Base-by-base conservation (phyloP, 2,329 filamentous ascomycete genomes). In the Westerdykella ornata region DNA sequence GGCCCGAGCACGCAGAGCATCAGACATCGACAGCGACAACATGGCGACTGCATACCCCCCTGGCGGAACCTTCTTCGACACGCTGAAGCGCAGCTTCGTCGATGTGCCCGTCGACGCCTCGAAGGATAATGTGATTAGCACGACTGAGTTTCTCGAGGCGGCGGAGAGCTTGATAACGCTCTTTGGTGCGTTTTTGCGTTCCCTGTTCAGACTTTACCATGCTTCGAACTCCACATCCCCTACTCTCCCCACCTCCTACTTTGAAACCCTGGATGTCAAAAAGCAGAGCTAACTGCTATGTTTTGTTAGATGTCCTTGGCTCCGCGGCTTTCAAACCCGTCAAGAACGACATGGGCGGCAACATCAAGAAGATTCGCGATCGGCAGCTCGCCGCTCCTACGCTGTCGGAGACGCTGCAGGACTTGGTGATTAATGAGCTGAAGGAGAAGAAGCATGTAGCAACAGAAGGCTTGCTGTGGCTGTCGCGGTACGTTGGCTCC, bases 321-420 rank as follows among this genome's bases (percentile, higher is more conserved):
- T 76, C 73, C 34, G 78, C 84, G 26, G 88, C 89, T 51, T 97
- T 98, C 71, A 80, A 76, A 41, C 85, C 87, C 18, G 90, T 97
- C 64, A 96, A 95, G 78, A 84, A 71, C 54, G 92, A 98, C 69
- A 85, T 98, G 73, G 68, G 80, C 37, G 86, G 86, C 65, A 98
- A 98, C 71, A 78, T 97, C 72, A 89, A 88, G 88, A 97, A 98
- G 85, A 76, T 97, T 68, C 81, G 86, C 51, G 82, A 89, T 39
- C 81, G 89, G 54, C 84, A 90, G 65, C 75, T 83, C 41, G 86
- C 82, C 43, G 80, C 85, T 43, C 88, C 89, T 20, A 73, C 74
- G 40, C 82, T 89, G 51, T 94, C 86, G n/a, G 74, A 78, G 57
- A 94, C 81, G 42, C 74, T 98, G 43, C 92, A 98, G 71, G 79